Evolutionary conservation across 192 early-diverging fungal genomes (phyloP), one percentile per base, ranked within the genome.

Genomic region (Coemansia biformis): DNA sequence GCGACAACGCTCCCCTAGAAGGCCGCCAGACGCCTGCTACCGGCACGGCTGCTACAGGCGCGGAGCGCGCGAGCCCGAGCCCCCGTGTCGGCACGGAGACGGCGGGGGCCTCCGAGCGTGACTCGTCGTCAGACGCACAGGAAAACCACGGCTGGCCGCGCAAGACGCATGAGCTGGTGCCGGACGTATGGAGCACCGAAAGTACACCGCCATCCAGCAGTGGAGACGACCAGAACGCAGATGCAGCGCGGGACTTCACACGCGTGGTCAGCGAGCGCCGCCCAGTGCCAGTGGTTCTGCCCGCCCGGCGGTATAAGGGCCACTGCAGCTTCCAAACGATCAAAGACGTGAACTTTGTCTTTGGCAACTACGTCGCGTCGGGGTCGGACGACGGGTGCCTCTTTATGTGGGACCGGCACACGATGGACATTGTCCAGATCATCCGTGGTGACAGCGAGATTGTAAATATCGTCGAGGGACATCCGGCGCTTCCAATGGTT

Each of bases 331-430:
- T 62, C 5, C 60, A 79, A 56, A 86, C 84, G 6, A 52, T 83
- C 38, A 90, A 90, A 51, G 86, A 87, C 42, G 84, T 85, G 28
- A 83, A 81, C 52, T 88, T 86, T 63, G 62, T 80, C 0, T 78
- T 83, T 33, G 81, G 79, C 47, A 75, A 76, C 38, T 86, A 82
- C 40, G 63, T 91, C 14, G 78, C 83, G 46, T 88, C 85, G 8
- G 89, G 89, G 1, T 85, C 83, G 4, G 89, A 91, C 49, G 89
- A 87, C 57, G 85, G 89, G 15, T 57, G 67, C 10, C 46, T 83
- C 4, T 85, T 81, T 51, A 48, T 89, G 24, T 91, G 83, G 83
- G 72, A 84, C 44, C 80, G 81, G 51, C 39, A 54, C 11, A 75
- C 82, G 3, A 76, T 76, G 38, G 65, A 68, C 12, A 46, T 89